Base-by-base conservation (phyloP, 768 basidiomycete genomes). In the Royoungia palumana region DNA sequence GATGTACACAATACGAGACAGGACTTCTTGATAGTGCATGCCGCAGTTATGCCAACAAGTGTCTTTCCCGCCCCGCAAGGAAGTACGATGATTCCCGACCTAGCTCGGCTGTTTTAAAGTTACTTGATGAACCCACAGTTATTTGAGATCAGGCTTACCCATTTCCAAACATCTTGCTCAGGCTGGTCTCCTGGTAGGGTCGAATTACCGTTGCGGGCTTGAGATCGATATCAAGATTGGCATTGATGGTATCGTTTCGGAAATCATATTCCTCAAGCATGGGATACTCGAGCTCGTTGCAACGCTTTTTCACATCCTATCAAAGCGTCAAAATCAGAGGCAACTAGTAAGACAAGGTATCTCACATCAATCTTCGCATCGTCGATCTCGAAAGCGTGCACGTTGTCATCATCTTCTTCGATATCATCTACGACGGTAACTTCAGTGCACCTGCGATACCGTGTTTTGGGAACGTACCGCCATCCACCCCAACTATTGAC, bases 251-350 rank as follows among this genome's bases (percentile, higher is more conserved):
- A 66, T 99, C 96, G 63, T 98, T 95, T 36, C 94, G 79, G 76
- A 98, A 99, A 68, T 99, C 96, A 64, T 99, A 99, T 71, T 99
- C 96, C 67, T 99, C 96, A 37, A 99, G 76, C 85, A 97, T 96
- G 8, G 96, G 96, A 56, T 94, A 92, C 64, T 98, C 94, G 34
- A 98, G 78, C 58, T 96, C 95, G 61, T 94, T 94, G 64, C 96
- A 98, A 32, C 93, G 85, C 60, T 90, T 89, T 72, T 98, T 95
- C 53, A 99, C 94, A 56, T 90, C 89, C 92, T 95, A 55, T 12
- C 41, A 10, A 52, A 49, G 30, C 27, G 48, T 63, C n/a, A 47
- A 35, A 42, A 14, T 24, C 28, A 14, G 35, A 46, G 35, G 36
- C 28, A 41, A 51, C 11, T n/a, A 30, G 35, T 19, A 39, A 38